Conservation (phyloP, 768 basidiomycete species). For the Ephemerocybe angulata region DNA sequence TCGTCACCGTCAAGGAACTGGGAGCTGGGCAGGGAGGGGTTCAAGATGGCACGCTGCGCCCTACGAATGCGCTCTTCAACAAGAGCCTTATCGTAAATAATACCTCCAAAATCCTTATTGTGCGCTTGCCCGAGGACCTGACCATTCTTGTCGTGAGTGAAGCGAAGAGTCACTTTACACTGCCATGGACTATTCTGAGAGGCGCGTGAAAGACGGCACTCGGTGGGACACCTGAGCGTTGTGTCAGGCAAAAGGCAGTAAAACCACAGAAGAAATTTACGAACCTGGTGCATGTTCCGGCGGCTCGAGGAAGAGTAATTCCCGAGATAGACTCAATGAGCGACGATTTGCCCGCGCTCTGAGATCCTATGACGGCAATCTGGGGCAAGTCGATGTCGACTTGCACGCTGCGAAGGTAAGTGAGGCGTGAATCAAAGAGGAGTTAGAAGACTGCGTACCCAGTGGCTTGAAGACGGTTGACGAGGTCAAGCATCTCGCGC, state of each 20-base stretch:
- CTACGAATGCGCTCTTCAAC: constrained; percentile 67
- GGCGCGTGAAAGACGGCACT: constrained; percentile 48
- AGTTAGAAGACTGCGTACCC: constrained; percentile 38
- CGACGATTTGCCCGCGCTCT: constrained; percentile 75
- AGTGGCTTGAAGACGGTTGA: constrained; percentile 58
- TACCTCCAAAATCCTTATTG: constrained; percentile 41
- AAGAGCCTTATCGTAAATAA: constrained; percentile 45
- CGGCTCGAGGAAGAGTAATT: constrained; percentile 62
- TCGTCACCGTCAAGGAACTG: constrained; percentile 39
- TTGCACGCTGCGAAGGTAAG: constrained; percentile 45
- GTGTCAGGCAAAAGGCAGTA: neutral
- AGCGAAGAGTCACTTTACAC: constrained; percentile 47
- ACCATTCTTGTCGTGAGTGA: constrained; percentile 37
- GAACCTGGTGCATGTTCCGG: constrained; percentile 76
- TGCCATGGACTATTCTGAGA: constrained; percentile 35
- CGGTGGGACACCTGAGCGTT: constrained; percentile 53
- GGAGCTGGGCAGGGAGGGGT: constrained; percentile 37
- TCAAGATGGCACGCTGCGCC: constrained; percentile 64
- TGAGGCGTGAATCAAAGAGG: neutral
- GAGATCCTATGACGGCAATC: constrained; percentile 69
- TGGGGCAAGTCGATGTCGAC: constrained; percentile 69
- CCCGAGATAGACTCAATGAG: constrained; percentile 76
- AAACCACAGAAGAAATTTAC: neutral
- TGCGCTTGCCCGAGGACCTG: constrained; percentile 36
- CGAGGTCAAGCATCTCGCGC: constrained; percentile 51